Conservation (phyloP, 768 basidiomycete species). For the Leccinum fibrillosum region DNA sequence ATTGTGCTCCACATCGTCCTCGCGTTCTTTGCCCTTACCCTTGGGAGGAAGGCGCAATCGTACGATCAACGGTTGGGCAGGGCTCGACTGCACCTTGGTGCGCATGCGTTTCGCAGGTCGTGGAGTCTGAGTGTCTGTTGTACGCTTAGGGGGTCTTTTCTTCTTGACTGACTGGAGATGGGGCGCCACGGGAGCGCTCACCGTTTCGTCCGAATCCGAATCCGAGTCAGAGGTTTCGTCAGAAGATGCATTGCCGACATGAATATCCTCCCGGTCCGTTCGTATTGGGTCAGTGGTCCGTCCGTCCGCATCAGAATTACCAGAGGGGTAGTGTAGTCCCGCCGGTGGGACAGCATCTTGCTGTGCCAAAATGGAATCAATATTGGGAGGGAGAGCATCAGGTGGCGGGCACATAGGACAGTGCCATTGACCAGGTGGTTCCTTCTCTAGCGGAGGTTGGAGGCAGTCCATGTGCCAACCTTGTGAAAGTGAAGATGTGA, state of each 20-base stretch:
- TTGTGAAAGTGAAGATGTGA: constrained; percentile 22
- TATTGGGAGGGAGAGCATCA: constrained; percentile 8
- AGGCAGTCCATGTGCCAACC: constrained; percentile 88
- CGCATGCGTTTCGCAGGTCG: constrained; percentile 47
- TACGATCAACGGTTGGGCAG: constrained; percentile 39
- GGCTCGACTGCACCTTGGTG: constrained; percentile 33
- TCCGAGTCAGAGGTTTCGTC: constrained; percentile 34
- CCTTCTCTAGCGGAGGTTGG: constrained; percentile 61
- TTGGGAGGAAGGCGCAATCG: constrained; percentile 57
- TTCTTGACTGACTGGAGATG: constrained; percentile 23
- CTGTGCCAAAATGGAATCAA: constrained; percentile 3
- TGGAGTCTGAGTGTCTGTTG: constrained; percentile 19
- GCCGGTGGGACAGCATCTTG: constrained; percentile 46
- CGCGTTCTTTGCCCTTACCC: constrained; percentile 66
- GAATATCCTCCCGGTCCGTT: constrained; percentile 31
- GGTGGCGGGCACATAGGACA: constrained; percentile 61
- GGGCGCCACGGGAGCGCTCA: constrained; percentile 11
- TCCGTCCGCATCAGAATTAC: constrained; percentile 26
- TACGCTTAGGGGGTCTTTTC: constrained; percentile 29
- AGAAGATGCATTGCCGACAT: constrained; percentile 34
- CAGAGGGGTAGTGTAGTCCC: constrained; percentile 15
- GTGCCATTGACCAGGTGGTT: constrained; percentile 77
- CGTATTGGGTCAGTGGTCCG: constrained; percentile 25
- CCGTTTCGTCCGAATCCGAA: constrained; percentile 25
- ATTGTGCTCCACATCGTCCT: constrained; percentile 57